Evolutionary conservation across 345 rosid genomes (phyloP).

Genomic region (Sisymbrium altissimum): DNA sequence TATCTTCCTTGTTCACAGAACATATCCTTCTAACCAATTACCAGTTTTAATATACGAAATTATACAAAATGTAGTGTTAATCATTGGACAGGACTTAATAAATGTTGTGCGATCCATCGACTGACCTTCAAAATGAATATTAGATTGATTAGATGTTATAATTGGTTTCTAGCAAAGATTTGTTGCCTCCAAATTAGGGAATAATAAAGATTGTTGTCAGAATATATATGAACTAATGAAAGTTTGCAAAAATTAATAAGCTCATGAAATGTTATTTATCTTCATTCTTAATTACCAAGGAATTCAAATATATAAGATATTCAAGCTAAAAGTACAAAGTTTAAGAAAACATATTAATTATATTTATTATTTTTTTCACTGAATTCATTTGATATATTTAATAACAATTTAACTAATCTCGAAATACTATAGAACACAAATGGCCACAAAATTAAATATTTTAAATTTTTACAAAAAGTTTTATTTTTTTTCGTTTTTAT

Average conservation of each 20-base stretch:
- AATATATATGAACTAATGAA: not conserved
- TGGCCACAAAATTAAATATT: no score
- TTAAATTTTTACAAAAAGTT: no score
- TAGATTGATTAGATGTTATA: not conserved
- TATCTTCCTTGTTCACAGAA: conserved; percentile 35
- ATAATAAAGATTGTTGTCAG: not conserved
- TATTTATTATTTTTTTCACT: no score
- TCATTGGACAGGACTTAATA: conserved; percentile 13
- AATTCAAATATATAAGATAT: no score
- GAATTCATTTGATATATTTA: no score
- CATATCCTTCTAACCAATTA: conserved; percentile 29
- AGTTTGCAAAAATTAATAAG: not conserved
- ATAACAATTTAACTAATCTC: no score
- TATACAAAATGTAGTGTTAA: not conserved
- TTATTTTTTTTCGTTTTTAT: no score
- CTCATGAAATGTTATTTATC: not conserved
- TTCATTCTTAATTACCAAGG: not conserved
- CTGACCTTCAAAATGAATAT: not conserved
- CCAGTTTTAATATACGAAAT: not conserved
- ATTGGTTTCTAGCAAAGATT: not conserved
- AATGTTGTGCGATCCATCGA: not conserved
- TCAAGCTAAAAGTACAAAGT: no score
- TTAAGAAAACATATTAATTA: no score
- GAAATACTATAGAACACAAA: no score
- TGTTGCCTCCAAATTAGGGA: not conserved